Conservation (phyloP, 805 yeast genomes). For the Teunomyces tritomae region DNA sequence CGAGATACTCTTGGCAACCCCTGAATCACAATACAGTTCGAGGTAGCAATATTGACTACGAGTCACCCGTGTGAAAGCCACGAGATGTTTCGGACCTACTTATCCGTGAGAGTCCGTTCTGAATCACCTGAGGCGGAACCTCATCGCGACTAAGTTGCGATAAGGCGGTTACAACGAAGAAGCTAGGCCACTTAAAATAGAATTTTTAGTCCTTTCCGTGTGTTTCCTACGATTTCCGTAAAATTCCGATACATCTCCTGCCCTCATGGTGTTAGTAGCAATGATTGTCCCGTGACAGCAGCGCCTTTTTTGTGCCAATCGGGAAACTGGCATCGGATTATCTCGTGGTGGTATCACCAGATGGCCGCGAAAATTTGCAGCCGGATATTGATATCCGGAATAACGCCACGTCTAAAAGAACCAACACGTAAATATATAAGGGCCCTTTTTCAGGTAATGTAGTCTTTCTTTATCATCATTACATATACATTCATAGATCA, state of each 20-base stretch:
- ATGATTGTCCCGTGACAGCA: background rate
- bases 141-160: background rate
- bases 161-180: background rate
- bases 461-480: background rate
- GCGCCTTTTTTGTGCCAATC: background rate
- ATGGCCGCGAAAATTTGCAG: constrained; percentile 3
- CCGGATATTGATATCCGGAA: constrained; percentile 2
- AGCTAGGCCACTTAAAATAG: background rate
- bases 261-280: background rate
- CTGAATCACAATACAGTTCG: too few relatives aligned
- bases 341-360: constrained; percentile 4
- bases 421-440: background rate
- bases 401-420: background rate
- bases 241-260: background rate
- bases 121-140: background rate
- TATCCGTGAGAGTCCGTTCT: background rate
- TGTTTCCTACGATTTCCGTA: background rate
- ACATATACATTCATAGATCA: background rate
- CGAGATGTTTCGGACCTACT: background rate
- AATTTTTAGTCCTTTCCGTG: background rate
- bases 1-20: too few relatives aligned
- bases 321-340: background rate
- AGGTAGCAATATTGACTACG: too few relatives aligned
- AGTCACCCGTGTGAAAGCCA: background rate
- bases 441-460: background rate